Conservation (phyloP, 768 basidiomycete species). For the Mycena sanguinolenta region DNA sequence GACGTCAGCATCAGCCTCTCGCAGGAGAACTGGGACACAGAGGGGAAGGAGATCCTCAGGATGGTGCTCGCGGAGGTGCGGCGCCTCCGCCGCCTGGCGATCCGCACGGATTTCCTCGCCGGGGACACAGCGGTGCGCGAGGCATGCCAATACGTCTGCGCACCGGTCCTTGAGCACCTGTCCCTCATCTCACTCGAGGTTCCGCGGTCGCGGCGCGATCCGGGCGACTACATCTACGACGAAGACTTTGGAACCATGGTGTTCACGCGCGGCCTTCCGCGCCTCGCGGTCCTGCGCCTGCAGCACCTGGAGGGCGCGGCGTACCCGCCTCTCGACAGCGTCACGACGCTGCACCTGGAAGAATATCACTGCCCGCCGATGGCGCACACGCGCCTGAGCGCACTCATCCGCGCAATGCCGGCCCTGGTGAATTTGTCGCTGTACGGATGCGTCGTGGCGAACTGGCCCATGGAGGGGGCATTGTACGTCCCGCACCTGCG, state of each 20-base stretch:
- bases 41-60: slow-evolving; percentile 19
- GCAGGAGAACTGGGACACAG: slow-evolving; percentile 20
- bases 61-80: slow-evolving; percentile 17
- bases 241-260: slow-evolving; percentile 10
- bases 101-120: slow-evolving; percentile 26
- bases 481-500: slow-evolving; percentile 24
- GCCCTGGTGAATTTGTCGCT: slow-evolving; percentile 50
- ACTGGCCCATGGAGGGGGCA: slow-evolving; percentile 1
- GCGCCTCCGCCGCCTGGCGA: slow-evolving; percentile 28
- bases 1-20: slow-evolving; percentile 47
- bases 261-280: slow-evolving; percentile 47
- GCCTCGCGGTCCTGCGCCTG: slow-evolving; percentile 47
- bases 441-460: slow-evolving; percentile 42
- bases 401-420: slow-evolving; percentile 47
- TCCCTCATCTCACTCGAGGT: slow-evolving; percentile 29
- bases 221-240: background rate
- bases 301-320: slow-evolving; percentile 32
- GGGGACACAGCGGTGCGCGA: slow-evolving; percentile 14
- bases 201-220: background rate
- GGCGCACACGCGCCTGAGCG: slow-evolving; percentile 39
- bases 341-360: slow-evolving; percentile 52
- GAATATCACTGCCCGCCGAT: slow-evolving; percentile 43
- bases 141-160: background rate
- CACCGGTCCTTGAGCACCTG: slow-evolving; percentile 27
- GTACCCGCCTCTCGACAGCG: slow-evolving; percentile 32